These are phyloP conservation scores for Pyrenophora teres DNA, from an alignment of 2,329 filamentous ascomycete genomes.

Conservation along the genomic window DNA sequence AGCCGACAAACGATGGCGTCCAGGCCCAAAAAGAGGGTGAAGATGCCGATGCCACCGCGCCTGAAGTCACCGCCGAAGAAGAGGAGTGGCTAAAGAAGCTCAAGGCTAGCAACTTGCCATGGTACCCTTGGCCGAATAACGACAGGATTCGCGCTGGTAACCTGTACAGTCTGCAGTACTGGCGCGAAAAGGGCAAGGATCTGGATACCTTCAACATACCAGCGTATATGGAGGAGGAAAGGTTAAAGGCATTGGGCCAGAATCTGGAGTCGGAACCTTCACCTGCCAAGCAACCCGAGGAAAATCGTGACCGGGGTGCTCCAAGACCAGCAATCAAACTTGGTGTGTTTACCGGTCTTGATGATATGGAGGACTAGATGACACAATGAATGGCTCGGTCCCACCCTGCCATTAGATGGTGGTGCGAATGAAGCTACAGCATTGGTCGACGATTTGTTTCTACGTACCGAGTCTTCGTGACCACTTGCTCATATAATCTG, in stretches of 20 bases:
- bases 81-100: slow-evolving; percentile 43
- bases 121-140: slow-evolving; percentile 77
- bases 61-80: slow-evolving; percentile 37
- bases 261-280: background rate
- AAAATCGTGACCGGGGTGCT: slow-evolving; percentile 1
- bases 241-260: slow-evolving; percentile 7
- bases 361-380: slow-evolving; percentile 5
- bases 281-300: background rate
- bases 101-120: slow-evolving; percentile 48
- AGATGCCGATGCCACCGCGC: slow-evolving; percentile 10
- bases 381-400: background rate
- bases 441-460: too few species aligned
- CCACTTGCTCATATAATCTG: too few species aligned
- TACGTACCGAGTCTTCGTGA: too few species aligned
- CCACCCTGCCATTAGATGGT: too few species aligned
- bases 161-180: slow-evolving; percentile 50
- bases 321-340: slow-evolving; percentile 3
- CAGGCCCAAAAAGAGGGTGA: slow-evolving; percentile 22
- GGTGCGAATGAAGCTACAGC: too few species aligned
- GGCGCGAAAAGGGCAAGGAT: slow-evolving; percentile 28
- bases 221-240: slow-evolving; percentile 28
- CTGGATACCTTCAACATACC: slow-evolving; percentile 28
- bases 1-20: slow-evolving; percentile 29
- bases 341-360: slow-evolving; percentile 10
- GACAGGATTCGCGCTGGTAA: slow-evolving; percentile 71